These are phyloP conservation scores for Aspergillus jensenii DNA, from an alignment of 2,329 filamentous ascomycete genomes.

Conservation along the genomic window DNA sequence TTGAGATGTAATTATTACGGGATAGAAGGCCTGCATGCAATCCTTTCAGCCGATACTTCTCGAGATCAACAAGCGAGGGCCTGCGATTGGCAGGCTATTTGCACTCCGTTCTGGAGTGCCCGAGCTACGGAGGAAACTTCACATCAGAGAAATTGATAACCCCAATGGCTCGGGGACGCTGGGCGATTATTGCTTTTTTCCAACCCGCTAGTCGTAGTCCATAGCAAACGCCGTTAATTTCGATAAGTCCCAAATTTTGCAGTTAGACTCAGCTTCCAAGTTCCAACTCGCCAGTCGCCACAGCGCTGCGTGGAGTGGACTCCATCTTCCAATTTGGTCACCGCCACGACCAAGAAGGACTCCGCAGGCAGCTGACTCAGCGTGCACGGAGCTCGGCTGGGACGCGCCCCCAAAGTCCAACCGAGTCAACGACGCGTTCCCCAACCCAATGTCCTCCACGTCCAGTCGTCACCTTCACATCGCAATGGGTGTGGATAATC, in stretches of 20 bases:
- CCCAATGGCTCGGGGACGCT: not conserved
- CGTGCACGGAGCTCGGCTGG: not conserved
- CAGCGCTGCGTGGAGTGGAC: not conserved
- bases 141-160: not conserved
- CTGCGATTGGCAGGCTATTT: not conserved
- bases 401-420: not conserved
- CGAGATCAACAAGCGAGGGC: not conserved
- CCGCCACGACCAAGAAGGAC: not conserved
- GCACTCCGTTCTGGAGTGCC: not conserved
- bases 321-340: not conserved
- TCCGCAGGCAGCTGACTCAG: not conserved
- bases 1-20: conserved; percentile 4
- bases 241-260: not conserved
- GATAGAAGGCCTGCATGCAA: conserved; percentile 1
- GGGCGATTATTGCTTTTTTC: conserved; percentile 2
- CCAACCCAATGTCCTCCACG: not conserved
- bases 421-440: not conserved
- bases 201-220: not conserved
- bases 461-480: conserved; percentile 4
- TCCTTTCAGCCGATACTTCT: not conserved
- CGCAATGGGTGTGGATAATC: conserved; percentile 1
- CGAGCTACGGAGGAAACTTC: conserved; percentile 5
- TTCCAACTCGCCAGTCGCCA: not conserved
- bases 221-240: not conserved
- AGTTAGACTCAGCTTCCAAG: not conserved